Percentiles rank a stretch among this genome's conserved stretches.
Evolutionary conservation across 192 early-diverging fungal species (phyloP).

Genomic region (Radiomyces spectabilis): DNA sequence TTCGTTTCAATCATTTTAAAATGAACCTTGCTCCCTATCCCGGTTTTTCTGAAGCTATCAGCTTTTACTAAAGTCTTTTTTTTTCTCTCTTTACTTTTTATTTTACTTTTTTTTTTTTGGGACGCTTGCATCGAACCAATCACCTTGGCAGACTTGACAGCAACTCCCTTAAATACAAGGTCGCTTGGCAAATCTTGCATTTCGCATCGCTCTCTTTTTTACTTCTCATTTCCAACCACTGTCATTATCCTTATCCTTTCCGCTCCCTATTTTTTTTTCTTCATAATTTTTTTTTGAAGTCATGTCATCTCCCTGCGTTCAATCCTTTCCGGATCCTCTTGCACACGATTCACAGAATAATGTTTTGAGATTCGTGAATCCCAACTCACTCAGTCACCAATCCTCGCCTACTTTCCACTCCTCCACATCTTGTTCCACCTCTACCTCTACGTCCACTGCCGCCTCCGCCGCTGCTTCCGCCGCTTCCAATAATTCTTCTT

Average conservation of each 20-base stretch:
- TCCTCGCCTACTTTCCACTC: constrained; percentile 10
- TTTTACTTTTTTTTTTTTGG: neutral
- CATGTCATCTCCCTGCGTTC: constrained; percentile 13
- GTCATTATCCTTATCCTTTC: neutral
- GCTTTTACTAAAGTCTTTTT: neutral
- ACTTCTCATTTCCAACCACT: neutral
- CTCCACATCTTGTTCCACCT: neutral
- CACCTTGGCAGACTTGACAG: too few relatives aligned
- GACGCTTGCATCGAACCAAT: neutral
- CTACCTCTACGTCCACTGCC: constrained; percentile 4
- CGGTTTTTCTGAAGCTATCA: neutral
- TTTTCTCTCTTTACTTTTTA: constrained; percentile 1
- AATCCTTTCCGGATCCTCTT: constrained; percentile 16
- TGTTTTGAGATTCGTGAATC: constrained; percentile 16
- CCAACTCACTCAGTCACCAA: constrained; percentile 3
- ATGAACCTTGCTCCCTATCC: constrained; percentile 1
- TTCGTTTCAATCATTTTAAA: constrained; percentile 6
- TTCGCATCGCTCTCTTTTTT: too few relatives aligned
- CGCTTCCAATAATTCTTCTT: too few relatives aligned
- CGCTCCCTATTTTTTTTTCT: neutral
- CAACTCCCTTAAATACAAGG: too few relatives aligned
- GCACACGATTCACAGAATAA: constrained; percentile 10
- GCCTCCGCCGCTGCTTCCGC: too few relatives aligned
- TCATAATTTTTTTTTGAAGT: neutral
- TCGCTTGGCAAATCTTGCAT: too few relatives aligned